These are phyloP conservation scores for Corchorus olitorius DNA, from an alignment of 345 rosid species.

Conservation along the genomic window DNA sequence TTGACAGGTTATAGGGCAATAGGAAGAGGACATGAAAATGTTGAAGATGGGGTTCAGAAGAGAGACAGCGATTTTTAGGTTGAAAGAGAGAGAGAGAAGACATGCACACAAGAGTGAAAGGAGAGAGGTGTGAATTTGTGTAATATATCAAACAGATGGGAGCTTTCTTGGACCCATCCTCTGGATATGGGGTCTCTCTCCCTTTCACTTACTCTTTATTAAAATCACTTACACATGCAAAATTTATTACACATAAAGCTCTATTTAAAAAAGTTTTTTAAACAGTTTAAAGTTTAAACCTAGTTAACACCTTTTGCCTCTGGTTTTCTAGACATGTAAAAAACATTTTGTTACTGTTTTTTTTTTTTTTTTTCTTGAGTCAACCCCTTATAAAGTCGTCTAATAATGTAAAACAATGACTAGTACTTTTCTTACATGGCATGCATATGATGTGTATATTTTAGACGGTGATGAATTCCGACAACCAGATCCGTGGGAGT, in stretches of 20 bases:
- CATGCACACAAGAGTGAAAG: conserved; percentile 26
- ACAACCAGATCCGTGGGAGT: too few relatives aligned
- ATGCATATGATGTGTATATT: too few relatives aligned
- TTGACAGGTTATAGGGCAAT: conserved; percentile 33
- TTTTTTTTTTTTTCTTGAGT: neutral
- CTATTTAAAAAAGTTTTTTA: too few relatives aligned
- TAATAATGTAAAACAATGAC: too few relatives aligned
- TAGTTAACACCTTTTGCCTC: too few relatives aligned
- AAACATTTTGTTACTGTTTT: neutral
- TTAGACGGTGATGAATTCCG: too few relatives aligned
- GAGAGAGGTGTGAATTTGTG: conserved; percentile 27
- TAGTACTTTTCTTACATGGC: too few relatives aligned
- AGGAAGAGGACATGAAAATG: conserved; percentile 33
- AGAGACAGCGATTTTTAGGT: conserved; percentile 40
- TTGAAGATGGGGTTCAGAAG: conserved; percentile 38
- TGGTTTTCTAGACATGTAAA: neutral
- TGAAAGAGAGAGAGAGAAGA: conserved; percentile 24
- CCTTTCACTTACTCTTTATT: neutral
- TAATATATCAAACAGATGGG: conserved; percentile 34
- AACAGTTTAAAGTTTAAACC: too few relatives aligned
- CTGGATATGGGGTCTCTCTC: conserved; percentile 28
- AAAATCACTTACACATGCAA: conserved; percentile 18
- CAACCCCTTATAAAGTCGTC: neutral
- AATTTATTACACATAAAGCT: conserved; percentile 13
- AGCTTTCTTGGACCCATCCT: conserved; percentile 52